Evolutionary conservation across 495 filamentous ascomycete species (phyloP).

Genomic region (Lichenothelia convexa): DNA sequence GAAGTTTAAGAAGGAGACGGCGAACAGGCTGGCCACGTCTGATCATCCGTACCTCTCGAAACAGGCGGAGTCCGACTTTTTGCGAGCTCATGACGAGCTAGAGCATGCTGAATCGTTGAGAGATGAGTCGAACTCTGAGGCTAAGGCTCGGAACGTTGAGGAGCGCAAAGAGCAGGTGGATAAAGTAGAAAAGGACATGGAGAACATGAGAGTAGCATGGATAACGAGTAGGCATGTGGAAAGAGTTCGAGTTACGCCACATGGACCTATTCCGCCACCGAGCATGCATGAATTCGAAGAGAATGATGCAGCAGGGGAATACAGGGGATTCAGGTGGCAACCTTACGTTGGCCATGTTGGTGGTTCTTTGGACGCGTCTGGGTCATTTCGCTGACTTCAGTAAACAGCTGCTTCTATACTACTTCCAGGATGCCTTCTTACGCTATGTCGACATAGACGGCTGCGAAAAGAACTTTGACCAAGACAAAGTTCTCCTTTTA

Average conservation of each 20-base stretch:
- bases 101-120: slow-evolving; percentile 2
- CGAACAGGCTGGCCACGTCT: not conserved
- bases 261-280: slow-evolving; percentile 5
- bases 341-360: slow-evolving; percentile 13
- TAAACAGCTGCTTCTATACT: slow-evolving; percentile 10
- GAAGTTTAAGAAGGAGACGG: slow-evolving; percentile 1
- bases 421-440: slow-evolving; percentile 6
- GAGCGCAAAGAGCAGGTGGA: slow-evolving; percentile 3
- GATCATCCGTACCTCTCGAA: slow-evolving; percentile 10
- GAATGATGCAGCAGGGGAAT: slow-evolving; percentile 6
- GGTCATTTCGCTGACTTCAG: not conserved
- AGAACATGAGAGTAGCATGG: slow-evolving; percentile 10
- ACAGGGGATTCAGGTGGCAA: slow-evolving; percentile 7
- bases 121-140: not conserved
- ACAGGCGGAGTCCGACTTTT: slow-evolving; percentile 7
- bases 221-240: slow-evolving; percentile 7
- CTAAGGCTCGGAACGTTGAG: not conserved
- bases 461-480: slow-evolving; percentile 9
- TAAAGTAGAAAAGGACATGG: slow-evolving; percentile 7
- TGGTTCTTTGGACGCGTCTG: not conserved
- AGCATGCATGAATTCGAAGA: slow-evolving; percentile 3
- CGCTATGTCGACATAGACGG: slow-evolving; percentile 13
- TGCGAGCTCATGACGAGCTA: slow-evolving; percentile 12
- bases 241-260: slow-evolving; percentile 7
- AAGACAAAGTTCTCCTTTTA: slow-evolving; percentile 6